These are phyloP conservation scores for Kwoniella shivajii DNA, from an alignment of 1,284 basidiomycete species.

Conservation along the genomic window DNA sequence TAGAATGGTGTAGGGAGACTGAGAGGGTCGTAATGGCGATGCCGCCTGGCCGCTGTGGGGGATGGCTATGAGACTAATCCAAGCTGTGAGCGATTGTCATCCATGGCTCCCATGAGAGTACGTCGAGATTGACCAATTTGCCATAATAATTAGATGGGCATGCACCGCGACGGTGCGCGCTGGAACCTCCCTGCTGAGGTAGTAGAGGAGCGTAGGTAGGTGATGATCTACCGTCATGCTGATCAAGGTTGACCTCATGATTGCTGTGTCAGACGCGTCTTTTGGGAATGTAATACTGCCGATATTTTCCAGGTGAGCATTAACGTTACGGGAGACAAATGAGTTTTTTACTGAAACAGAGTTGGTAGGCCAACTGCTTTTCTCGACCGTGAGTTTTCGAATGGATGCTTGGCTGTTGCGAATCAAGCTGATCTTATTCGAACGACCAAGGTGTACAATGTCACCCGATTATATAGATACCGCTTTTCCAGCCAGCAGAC, in stretches of 20 bases:
- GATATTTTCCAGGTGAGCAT: slow-evolving; percentile 30
- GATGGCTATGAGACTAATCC: slow-evolving; percentile 35
- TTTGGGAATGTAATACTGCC: slow-evolving; percentile 34
- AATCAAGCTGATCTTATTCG: neutral
- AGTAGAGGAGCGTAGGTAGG: slow-evolving; percentile 26
- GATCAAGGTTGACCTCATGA: neutral
- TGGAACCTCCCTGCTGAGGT: slow-evolving; percentile 27
- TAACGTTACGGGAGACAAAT: neutral
- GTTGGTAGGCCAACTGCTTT: slow-evolving; percentile 33
- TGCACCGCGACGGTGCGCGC: slow-evolving; percentile 30
- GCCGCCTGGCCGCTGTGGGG: slow-evolving; percentile 47
- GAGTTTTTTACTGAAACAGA: too few relatives aligned
- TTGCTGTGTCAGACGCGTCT: slow-evolving; percentile 18
- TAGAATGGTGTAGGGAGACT: slow-evolving; percentile 22
- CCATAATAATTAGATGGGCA: slow-evolving; percentile 23
- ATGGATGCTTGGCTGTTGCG: too few relatives aligned
- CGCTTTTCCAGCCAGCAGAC: slow-evolving; percentile 23
- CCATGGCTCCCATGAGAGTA: too few relatives aligned
- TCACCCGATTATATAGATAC: slow-evolving; percentile 32
- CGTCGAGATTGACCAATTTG: neutral
- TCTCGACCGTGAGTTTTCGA: slow-evolving; percentile 30
- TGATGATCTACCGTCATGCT: neutral
- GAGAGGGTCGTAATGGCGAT: slow-evolving; percentile 42
- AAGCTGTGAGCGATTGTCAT: slow-evolving; percentile 28
- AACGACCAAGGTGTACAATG: slow-evolving; percentile 13